Evolutionary conservation across 257 asterid genomes (phyloP).

Genomic region (Plantago major): DNA sequence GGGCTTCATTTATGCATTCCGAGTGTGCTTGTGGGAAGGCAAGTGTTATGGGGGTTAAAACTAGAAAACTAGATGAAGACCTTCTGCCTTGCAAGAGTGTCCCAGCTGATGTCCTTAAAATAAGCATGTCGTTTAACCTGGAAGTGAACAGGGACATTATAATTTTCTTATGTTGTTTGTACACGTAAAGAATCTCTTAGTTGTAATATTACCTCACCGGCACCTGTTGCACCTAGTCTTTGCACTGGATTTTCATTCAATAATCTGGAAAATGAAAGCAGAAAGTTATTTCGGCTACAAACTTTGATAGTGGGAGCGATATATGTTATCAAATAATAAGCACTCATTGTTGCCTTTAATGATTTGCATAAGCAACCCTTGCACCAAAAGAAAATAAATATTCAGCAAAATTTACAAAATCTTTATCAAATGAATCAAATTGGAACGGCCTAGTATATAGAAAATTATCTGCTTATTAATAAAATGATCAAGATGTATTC

Average conservation of each 20-base stretch:
- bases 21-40: slow-evolving; percentile 8
- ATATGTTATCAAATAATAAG: no score
- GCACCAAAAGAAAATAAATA: no score
- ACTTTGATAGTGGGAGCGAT: no score
- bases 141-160: slow-evolving; percentile 16
- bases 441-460: no score
- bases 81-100: slow-evolving; percentile 91
- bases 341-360: no score
- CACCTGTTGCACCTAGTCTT: slow-evolving; percentile 89
- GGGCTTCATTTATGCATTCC: not conserved
- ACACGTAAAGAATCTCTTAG: slow-evolving; percentile 17
- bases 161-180: slow-evolving; percentile 9
- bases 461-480: no score
- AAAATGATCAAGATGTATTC: no score
- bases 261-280: slow-evolving; percentile 48
- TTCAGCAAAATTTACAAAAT: no score
- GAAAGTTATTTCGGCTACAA: not conserved
- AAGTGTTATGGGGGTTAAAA: not conserved
- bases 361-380: no score
- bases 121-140: slow-evolving; percentile 80
- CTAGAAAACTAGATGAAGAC: slow-evolving; percentile 25
- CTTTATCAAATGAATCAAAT: no score
- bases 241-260: slow-evolving; percentile 82
- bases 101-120: slow-evolving; percentile 83
- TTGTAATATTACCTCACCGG: slow-evolving; percentile 57